phyloP scores from a whole-genome alignment of 2,329 filamentous ascomycete genomes.

The Trichoderma polysporum region DNA sequence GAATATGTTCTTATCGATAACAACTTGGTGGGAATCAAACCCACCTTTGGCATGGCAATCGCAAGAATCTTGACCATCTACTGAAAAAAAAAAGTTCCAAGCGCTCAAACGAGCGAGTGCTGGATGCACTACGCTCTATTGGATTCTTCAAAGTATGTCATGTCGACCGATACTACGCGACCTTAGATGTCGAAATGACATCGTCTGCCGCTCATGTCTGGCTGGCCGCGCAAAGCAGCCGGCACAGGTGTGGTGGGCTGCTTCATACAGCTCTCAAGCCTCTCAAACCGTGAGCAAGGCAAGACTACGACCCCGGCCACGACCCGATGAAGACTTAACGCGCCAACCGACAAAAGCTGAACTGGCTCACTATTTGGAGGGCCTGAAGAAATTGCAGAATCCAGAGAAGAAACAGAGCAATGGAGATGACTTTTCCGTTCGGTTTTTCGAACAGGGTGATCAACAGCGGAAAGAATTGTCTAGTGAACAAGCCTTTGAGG shows the following conservation, averaged over 20 bases:
- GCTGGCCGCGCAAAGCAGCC: conserved; percentile 32
- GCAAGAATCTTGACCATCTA: conserved; percentile 2
- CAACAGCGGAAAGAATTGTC: conserved; percentile 39
- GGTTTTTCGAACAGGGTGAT: conserved; percentile 50
- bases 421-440: conserved; percentile 36
- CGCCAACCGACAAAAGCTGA: conserved; percentile 31
- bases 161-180: conserved; percentile 38
- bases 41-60: neutral
- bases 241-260: conserved; percentile 32
- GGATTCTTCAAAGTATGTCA: conserved; percentile 33
- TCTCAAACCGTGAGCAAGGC: conserved; percentile 28
- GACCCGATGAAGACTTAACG: conserved; percentile 23
- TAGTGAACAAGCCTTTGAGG: conserved; percentile 42
- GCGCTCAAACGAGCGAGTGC: conserved; percentile 18
- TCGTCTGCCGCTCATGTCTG: conserved; percentile 41
- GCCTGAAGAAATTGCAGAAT: conserved; percentile 29
- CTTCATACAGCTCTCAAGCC: conserved; percentile 37
- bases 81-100: conserved; percentile 4
- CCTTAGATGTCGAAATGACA: conserved; percentile 36
- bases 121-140: conserved; percentile 12
- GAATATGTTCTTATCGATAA: conserved; percentile 17
- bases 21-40: neutral
- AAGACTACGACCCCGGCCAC: conserved; percentile 24
- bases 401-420: conserved; percentile 24
- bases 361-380: conserved; percentile 31